phyloP scores from a whole-genome alignment of 106 monocot genomes.

The Alisma plantagoaquatica region DNA sequence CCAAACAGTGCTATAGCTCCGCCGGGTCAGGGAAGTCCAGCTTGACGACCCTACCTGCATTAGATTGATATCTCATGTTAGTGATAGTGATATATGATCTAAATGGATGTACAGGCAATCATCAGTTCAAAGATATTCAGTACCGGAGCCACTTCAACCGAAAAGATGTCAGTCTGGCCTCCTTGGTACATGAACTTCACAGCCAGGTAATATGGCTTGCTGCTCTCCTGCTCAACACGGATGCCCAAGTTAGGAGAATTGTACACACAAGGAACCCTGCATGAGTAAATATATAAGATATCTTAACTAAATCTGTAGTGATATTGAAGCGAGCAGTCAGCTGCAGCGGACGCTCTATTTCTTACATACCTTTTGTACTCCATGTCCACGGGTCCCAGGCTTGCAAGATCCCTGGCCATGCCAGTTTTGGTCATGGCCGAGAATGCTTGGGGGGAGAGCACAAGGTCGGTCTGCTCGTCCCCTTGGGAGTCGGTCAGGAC shows the following conservation, averaged over 20 bases:
- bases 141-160: conserved; percentile 29
- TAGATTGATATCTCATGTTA: neutral
- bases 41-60: neutral
- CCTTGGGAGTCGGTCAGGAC: conserved; percentile 46
- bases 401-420: conserved; percentile 16
- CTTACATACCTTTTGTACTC: conserved; percentile 72
- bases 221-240: conserved; percentile 63
- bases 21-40: conserved; percentile 65
- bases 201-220: conserved; percentile 31
- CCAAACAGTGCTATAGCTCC: conserved; percentile 60
- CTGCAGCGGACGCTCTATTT: too few species aligned
- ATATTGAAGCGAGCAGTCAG: neutral
- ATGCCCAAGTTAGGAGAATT: conserved; percentile 40
- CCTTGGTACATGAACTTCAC: conserved; percentile 76
- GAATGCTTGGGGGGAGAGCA: conserved; percentile 49
- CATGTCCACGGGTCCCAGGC: conserved; percentile 30
- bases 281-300: neutral
- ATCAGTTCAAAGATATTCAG: neutral
- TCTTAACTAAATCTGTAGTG: neutral
- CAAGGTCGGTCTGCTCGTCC: conserved; percentile 49
- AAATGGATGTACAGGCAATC: neutral
- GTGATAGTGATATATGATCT: neutral
- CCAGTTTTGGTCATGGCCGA: conserved; percentile 43
- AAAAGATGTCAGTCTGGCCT: conserved; percentile 75
- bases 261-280: conserved; percentile 62